phyloP scores from a whole-genome alignment of 352 stramenopile genomes.

The Globisporangium camurandrum region DNA sequence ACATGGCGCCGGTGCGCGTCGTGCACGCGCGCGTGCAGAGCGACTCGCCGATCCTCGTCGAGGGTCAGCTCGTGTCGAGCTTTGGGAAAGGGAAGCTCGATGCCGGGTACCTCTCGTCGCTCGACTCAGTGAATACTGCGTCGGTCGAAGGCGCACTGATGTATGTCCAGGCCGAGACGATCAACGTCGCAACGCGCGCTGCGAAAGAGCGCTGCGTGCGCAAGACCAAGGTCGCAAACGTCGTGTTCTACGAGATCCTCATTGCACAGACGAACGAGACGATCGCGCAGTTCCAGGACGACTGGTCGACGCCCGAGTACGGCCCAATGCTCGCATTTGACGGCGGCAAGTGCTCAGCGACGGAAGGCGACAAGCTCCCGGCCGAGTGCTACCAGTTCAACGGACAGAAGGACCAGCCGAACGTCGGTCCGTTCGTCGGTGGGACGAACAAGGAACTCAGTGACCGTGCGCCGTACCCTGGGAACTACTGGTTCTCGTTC shows the following conservation, averaged over 20 bases:
- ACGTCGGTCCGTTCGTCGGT: conserved; percentile 47
- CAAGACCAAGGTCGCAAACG: conserved; percentile 52
- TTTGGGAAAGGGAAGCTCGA: conserved; percentile 35
- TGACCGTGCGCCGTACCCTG: conserved; percentile 50
- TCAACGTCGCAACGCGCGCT: conserved; percentile 37
- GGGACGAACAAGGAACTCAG: conserved; percentile 34
- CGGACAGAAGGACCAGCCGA: conserved; percentile 25
- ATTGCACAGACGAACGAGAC: conserved; percentile 32
- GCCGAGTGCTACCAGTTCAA: conserved; percentile 47
- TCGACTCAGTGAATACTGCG: conserved; percentile 49
- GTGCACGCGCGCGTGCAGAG: conserved; percentile 50
- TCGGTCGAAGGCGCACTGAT: conserved; percentile 48
- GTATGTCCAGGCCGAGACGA: conserved; percentile 56
- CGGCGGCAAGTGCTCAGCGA: conserved; percentile 37
- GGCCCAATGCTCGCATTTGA: conserved; percentile 54
- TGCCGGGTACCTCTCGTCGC: conserved; percentile 27
- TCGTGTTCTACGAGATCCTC: conserved; percentile 59
- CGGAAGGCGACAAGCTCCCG: conserved; percentile 26
- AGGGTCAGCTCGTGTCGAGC: conserved; percentile 19
- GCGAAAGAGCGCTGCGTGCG: conserved; percentile 32
- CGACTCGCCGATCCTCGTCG: conserved; percentile 31
- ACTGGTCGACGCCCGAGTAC: conserved; percentile 30
- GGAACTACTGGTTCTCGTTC: conserved; percentile 82
- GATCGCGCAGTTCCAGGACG: conserved; percentile 36
- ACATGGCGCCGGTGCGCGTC: conserved; percentile 31